Conservation (phyloP, 2,329 filamentous ascomycete species). For the Beauveria rudraprayagi region DNA sequence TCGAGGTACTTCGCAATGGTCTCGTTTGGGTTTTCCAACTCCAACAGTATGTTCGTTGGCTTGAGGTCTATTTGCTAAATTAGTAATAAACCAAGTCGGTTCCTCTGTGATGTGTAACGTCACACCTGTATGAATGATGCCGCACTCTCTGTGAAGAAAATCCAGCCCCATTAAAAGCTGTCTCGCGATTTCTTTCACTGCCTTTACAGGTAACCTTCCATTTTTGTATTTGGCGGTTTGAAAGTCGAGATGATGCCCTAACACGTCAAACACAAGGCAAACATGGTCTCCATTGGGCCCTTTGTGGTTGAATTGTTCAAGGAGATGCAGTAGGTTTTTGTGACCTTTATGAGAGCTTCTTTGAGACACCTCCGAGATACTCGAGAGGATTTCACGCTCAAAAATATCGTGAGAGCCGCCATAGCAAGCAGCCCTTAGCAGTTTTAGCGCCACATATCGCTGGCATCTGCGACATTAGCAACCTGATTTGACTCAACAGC, state of each 20-base stretch:
- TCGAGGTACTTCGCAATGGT: background rate
- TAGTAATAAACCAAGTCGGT: background rate
- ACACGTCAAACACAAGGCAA: conserved; percentile 13
- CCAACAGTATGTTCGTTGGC: conserved; percentile 4
- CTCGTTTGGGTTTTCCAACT: background rate
- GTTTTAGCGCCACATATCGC: conserved; percentile 21
- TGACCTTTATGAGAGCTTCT: background rate
- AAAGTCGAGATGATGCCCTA: background rate
- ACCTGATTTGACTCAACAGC: background rate
- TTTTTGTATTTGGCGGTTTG: background rate
- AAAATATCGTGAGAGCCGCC: conserved; percentile 11
- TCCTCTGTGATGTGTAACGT: background rate
- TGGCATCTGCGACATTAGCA: background rate
- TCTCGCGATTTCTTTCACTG: background rate
- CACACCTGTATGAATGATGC: background rate
- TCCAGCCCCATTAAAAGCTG: background rate
- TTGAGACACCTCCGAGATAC: conserved; percentile 10
- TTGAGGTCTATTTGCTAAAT: background rate
- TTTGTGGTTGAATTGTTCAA: conserved; percentile 20
- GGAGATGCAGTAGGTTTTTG: conserved; percentile 12
- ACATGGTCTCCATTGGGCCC: conserved; percentile 25
- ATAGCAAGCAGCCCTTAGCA: conserved; percentile 18
- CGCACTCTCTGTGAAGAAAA: conserved; percentile 4
- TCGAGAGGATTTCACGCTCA: conserved; percentile 15
- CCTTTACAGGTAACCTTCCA: background rate